phyloP scores from a whole-genome alignment of 331 rosid genomes.

The Spiraea crenata region DNA sequence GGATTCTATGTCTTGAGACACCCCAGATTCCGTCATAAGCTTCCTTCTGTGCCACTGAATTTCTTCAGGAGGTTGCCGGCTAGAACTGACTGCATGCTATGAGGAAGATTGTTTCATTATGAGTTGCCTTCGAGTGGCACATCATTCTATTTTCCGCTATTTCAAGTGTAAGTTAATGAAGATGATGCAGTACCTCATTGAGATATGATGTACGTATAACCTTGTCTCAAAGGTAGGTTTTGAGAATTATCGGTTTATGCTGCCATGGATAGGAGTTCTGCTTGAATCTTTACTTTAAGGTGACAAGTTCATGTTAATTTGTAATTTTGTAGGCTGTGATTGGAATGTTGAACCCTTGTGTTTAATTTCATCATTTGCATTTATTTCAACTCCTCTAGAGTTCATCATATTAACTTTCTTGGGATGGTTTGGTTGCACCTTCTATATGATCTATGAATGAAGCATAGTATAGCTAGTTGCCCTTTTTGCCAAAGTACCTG shows the following conservation, averaged over 20 bases:
- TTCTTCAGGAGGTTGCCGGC: slow-evolving; percentile 99
- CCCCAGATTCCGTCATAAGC: slow-evolving; percentile 98
- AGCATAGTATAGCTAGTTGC: not conserved
- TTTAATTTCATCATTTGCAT: slow-evolving; percentile 8
- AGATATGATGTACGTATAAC: slow-evolving; percentile 28
- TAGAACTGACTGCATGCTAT: slow-evolving; percentile 95
- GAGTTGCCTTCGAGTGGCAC: slow-evolving; percentile 9
- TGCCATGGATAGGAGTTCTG: slow-evolving; percentile 35
- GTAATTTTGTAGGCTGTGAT: slow-evolving; percentile 68
- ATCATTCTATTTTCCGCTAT: not conserved
- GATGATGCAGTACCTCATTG: slow-evolving; percentile 33
- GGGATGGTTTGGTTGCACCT: not conserved
- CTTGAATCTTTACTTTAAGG: slow-evolving; percentile 30
- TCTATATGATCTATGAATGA: not conserved
- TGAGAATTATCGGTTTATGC: slow-evolving; percentile 39
- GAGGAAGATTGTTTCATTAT: slow-evolving; percentile 30
- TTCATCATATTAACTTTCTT: not conserved
- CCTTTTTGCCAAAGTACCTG: not conserved
- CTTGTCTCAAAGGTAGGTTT: slow-evolving; percentile 42
- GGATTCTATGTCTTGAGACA: slow-evolving; percentile 91
- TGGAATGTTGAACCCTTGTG: slow-evolving; percentile 36
- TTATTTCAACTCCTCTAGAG: not conserved
- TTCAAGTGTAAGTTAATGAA: slow-evolving; percentile 16
- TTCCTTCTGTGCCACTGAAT: slow-evolving; percentile 91
- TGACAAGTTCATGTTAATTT: slow-evolving; percentile 30